These are phyloP conservation scores for Paraleonurus japonicus DNA, from an alignment of 257 asterid species.

Conservation along the genomic window DNA sequence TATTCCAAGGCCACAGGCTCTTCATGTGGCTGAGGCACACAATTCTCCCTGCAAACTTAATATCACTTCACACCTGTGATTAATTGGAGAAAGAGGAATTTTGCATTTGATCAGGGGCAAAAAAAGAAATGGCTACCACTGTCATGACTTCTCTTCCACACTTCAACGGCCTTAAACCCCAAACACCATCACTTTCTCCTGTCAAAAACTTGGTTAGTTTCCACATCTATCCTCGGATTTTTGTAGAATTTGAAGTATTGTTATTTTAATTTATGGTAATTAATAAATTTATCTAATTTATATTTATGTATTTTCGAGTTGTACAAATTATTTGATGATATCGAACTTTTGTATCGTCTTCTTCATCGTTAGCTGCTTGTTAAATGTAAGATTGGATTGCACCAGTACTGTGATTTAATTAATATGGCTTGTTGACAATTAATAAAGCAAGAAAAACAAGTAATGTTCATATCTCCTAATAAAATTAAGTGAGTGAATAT, in stretches of 20 bases:
- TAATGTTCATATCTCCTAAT: too few relatives aligned
- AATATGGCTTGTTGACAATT: background rate
- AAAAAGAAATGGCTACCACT: slow-evolving; percentile 53
- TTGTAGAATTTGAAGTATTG: background rate
- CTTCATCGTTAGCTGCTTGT: background rate
- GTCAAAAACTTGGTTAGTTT: slow-evolving; percentile 56
- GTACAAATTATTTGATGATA: too few relatives aligned
- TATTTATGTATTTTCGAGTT: background rate
- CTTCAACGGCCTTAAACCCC: slow-evolving; percentile 72
- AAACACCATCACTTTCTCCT: slow-evolving; percentile 45
- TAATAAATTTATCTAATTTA: too few relatives aligned
- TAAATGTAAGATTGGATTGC: background rate
- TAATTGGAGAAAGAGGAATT: background rate
- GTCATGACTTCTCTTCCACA: slow-evolving; percentile 78
- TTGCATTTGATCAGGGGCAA: slow-evolving; percentile 2
- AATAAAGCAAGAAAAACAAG: too few relatives aligned
- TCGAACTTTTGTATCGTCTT: background rate
- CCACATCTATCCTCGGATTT: background rate
- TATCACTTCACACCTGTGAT: slow-evolving; percentile 12
- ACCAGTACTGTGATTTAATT: background rate
- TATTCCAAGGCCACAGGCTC: slow-evolving; percentile 55
- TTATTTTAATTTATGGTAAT: too few relatives aligned
- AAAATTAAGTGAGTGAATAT: too few relatives aligned
- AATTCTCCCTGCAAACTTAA: slow-evolving; percentile 28
- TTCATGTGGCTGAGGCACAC: slow-evolving; percentile 37